phyloP scores from a whole-genome alignment of 768 basidiomycete genomes.

The Botryobasidium botryosum region DNA sequence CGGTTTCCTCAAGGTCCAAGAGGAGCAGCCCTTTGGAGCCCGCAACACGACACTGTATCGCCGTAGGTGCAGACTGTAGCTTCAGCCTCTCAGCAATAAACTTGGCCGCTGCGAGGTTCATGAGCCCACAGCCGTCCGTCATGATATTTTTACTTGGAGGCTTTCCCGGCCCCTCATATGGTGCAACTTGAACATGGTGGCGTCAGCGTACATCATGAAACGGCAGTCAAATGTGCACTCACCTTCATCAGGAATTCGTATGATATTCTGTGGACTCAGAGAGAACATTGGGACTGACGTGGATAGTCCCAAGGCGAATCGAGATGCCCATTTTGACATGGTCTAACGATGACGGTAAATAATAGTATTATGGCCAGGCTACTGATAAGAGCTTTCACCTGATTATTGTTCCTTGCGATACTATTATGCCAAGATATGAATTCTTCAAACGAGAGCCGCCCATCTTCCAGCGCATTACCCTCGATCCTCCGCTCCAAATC shows the following conservation, averaged over 20 bases:
- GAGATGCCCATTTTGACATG: slow-evolving; percentile 48
- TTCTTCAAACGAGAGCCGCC: slow-evolving; percentile 23
- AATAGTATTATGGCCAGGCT: neutral
- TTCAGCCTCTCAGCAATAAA: slow-evolving; percentile 21
- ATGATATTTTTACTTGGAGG: slow-evolving; percentile 18
- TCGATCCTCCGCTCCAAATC: neutral
- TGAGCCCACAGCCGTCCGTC: slow-evolving; percentile 40
- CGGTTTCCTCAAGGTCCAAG: slow-evolving; percentile 4
- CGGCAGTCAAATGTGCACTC: slow-evolving; percentile 13
- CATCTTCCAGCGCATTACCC: slow-evolving; percentile 1
- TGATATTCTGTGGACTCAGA: slow-evolving; percentile 25
- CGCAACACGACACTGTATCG: slow-evolving; percentile 32
- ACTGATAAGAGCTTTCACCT: slow-evolving; percentile 27
- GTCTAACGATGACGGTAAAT: slow-evolving; percentile 22
- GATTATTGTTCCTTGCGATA: slow-evolving; percentile 27
- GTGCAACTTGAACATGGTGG: slow-evolving; percentile 15
- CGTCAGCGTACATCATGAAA: slow-evolving; percentile 1
- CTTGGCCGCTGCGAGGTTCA: slow-evolving; percentile 25
- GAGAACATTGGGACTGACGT: slow-evolving; percentile 42
- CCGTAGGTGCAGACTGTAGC: slow-evolving; percentile 27
- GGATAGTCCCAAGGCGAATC: slow-evolving; percentile 43
- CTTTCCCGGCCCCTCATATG: slow-evolving; percentile 14
- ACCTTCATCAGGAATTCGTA: slow-evolving; percentile 33
- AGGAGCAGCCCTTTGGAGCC: slow-evolving; percentile 25
- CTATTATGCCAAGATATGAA: slow-evolving; percentile 44